Evolutionary conservation across 2,329 filamentous ascomycete species (phyloP).

Genomic region (Xylaria sp.): DNA sequence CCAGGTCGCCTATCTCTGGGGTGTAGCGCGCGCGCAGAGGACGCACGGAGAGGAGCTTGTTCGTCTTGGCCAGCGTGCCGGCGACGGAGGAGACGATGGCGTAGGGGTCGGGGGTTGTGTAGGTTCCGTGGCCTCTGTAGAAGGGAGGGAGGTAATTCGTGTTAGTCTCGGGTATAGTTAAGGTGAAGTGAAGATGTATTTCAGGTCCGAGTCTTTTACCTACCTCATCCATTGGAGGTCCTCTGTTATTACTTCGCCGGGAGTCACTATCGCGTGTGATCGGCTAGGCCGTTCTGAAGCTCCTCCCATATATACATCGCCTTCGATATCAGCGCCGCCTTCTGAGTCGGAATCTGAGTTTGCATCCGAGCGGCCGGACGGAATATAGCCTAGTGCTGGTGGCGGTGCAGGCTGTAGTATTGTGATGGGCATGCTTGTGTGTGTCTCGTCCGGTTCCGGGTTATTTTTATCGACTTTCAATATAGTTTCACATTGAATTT

Average conservation of each 20-base stretch:
- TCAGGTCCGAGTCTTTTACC: constrained; percentile 33
- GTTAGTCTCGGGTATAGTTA: constrained; percentile 4
- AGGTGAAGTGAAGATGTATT: not conserved
- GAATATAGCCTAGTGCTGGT: constrained; percentile 37
- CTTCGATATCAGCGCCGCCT: constrained; percentile 59
- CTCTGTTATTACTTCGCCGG: constrained; percentile 86
- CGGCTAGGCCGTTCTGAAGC: constrained; percentile 54
- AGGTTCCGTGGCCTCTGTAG: constrained; percentile 89
- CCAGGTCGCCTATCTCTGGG: constrained; percentile 94
- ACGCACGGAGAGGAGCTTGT: constrained; percentile 93
- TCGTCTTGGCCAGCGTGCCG: constrained; percentile 90
- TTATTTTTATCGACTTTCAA: not conserved
- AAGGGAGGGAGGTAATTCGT: constrained; percentile 6
- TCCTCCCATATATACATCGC: constrained; percentile 58
- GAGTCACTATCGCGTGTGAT: constrained; percentile 76
- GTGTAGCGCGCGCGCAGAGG: constrained; percentile 92
- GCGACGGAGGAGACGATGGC: constrained; percentile 90
- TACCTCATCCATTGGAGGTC: constrained; percentile 97
- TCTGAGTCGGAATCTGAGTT: constrained; percentile 54
- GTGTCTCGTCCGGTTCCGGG: not conserved
- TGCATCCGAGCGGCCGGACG: constrained; percentile 29
- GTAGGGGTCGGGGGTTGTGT: constrained; percentile 69
- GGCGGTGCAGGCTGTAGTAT: constrained; percentile 48
- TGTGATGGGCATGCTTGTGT: constrained; percentile 50
- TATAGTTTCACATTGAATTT: not conserved